A percentile compares a stretch with the other conserved stretches of the same genome.
phyloP scores from a whole-genome alignment of 495 filamentous ascomycete genomes.

The Podospora tetraspora region DNA sequence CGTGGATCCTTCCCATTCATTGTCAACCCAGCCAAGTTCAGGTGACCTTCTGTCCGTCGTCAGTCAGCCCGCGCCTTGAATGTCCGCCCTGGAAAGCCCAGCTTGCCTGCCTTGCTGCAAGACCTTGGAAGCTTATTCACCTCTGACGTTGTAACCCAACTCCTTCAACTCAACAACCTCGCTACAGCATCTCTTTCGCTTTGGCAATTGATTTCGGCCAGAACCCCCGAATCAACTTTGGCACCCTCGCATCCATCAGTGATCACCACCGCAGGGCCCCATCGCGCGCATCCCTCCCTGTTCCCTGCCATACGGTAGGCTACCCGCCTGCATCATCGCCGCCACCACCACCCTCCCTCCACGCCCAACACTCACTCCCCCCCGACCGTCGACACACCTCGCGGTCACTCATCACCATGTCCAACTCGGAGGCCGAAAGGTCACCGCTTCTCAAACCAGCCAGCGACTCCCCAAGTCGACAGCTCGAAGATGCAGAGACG shows the following conservation, averaged over 20 bases:
- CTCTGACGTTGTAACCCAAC: not conserved
- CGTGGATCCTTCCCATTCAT: not conserved
- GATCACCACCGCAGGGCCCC: not conserved
- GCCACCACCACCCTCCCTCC: not conserved
- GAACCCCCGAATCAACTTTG: not conserved
- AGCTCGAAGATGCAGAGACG: conserved; percentile 21
- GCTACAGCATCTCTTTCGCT: not conserved
- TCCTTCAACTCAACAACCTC: not conserved
- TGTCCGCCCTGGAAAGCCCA: not conserved
- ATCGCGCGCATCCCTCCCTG: not conserved
- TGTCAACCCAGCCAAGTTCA: not conserved
- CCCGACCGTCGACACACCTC: not conserved
- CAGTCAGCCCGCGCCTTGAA: conserved; percentile 1
- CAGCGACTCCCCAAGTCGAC: conserved; percentile 28
- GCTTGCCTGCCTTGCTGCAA: not conserved
- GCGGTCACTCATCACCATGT: conserved; percentile 31
- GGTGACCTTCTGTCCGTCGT: not conserved
- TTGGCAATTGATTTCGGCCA: not conserved
- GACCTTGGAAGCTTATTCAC: not conserved
- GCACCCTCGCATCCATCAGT: not conserved
- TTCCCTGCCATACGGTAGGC: conserved; percentile 17
- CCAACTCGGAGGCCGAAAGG: conserved; percentile 34
- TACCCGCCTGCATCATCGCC: conserved; percentile 15
- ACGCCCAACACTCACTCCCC: not conserved
- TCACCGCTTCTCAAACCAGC: conserved; percentile 38